Percentiles rank a stretch among this genome's conserved stretches.
Conservation (phyloP, 495 filamentous ascomycete genomes). For the Neurospora sp. region DNA sequence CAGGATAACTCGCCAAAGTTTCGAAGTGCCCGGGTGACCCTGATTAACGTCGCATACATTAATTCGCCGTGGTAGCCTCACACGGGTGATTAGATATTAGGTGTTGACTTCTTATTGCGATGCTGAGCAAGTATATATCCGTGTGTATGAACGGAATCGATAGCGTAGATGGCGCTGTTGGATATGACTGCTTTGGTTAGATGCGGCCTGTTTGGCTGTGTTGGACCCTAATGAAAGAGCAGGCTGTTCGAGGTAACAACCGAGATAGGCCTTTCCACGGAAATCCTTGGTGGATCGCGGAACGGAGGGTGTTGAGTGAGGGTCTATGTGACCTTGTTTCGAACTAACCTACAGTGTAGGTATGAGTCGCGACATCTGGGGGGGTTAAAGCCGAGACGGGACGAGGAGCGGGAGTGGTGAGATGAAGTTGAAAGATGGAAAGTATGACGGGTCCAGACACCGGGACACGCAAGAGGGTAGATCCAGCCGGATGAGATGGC, state of each 20-base stretch:
- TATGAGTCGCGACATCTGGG: background rate
- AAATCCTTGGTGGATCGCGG: background rate
- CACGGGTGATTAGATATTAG: conserved; percentile 1
- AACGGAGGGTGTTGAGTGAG: background rate
- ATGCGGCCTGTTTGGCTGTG: background rate
- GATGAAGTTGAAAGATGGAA: background rate
- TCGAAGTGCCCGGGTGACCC: conserved; percentile 39
- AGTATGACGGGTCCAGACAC: background rate
- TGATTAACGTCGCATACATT: conserved; percentile 40
- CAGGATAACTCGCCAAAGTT: conserved; percentile 31
- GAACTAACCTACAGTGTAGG: background rate
- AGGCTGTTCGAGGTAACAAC: background rate
- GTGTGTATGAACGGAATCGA: background rate
- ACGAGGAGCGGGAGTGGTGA: background rate
- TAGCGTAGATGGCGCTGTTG: background rate
- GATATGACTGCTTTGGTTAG: background rate
- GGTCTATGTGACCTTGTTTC: background rate
- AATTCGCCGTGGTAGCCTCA: conserved; percentile 9
- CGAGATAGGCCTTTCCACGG: background rate
- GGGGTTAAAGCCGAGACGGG: background rate
- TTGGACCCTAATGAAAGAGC: background rate
- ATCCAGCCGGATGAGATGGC: background rate
- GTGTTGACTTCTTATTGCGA: background rate
- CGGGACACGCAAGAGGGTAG: background rate
- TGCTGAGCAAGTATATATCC: background rate